Evolutionary conservation across 805 yeast genomes (phyloP).

Genomic region (Lipomyces starkeyi): DNA sequence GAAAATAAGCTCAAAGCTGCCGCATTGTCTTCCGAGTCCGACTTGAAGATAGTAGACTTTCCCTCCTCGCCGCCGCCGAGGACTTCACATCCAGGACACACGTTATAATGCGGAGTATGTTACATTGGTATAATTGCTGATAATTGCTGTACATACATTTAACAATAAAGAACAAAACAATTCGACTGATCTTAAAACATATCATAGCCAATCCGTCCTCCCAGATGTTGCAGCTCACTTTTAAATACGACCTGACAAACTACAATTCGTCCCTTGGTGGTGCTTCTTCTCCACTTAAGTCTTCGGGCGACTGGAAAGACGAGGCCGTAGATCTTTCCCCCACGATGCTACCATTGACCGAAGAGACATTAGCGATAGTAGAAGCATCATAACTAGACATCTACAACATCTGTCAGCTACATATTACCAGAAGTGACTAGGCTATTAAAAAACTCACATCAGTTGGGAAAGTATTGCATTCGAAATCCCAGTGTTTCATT

Average conservation of each 20-base stretch:
- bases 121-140: not conserved
- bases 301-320: not conserved
- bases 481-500: constrained; percentile 82
- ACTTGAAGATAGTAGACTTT: not conserved
- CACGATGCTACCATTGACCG: not conserved
- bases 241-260: not conserved
- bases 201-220: not conserved
- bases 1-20: not conserved
- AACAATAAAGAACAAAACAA: not conserved
- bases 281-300: not conserved
- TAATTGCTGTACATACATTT: not conserved
- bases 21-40: not conserved
- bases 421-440: not conserved
- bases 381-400: not conserved
- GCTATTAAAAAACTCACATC: not conserved
- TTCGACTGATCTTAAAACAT: not conserved
- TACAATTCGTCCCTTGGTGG: constrained; percentile 2
- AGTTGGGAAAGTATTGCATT: constrained; percentile 64
- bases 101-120: not conserved
- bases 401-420: not conserved
- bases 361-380: not conserved
- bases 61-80: not conserved
- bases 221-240: not conserved
- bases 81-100: not conserved
- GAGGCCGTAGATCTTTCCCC: not conserved